Conservation (phyloP, 2,329 filamentous ascomycete species). For the Colletotrichum eremochloae region DNA sequence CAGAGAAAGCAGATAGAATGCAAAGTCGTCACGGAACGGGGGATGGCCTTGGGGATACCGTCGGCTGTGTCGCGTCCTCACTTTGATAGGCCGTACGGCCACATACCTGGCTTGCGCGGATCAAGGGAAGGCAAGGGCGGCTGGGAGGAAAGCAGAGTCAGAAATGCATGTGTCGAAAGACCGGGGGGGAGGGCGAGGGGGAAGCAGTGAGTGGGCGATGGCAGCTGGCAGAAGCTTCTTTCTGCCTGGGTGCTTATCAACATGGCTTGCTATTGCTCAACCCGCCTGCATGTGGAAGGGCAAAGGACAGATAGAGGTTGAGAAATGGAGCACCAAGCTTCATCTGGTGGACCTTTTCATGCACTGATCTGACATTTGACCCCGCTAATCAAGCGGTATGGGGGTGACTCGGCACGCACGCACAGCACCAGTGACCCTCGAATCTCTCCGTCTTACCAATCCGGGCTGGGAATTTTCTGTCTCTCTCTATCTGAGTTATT, state of each 20-base stretch:
- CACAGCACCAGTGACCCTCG: not conserved
- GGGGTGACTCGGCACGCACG: not conserved
- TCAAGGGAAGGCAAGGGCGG: constrained; percentile 22
- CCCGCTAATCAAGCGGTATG: constrained; percentile 24
- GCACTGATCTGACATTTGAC: constrained; percentile 39
- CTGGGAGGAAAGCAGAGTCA: not conserved
- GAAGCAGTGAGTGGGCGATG: not conserved
- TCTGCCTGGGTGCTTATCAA: not conserved
- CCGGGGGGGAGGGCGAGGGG: not conserved
- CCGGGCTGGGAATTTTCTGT: not conserved
- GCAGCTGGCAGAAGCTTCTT: constrained; percentile 1
- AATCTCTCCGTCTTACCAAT: constrained; percentile 1
- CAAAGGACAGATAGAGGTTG: not conserved
- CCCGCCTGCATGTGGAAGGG: not conserved
- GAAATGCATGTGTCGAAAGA: constrained; percentile 1
- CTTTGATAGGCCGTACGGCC: not conserved
- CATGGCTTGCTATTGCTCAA: not conserved
- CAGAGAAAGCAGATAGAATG: not conserved
- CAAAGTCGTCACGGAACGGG: not conserved
- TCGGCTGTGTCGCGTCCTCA: constrained; percentile 19
- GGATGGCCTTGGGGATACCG: not conserved
- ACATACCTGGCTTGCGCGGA: constrained; percentile 25
- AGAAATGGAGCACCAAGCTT: constrained; percentile 30
- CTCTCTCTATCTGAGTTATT: not conserved
- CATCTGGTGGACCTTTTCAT: constrained; percentile 28